Conservation (phyloP, 768 basidiomycete genomes). For the Leucocoprinus leucothites region DNA sequence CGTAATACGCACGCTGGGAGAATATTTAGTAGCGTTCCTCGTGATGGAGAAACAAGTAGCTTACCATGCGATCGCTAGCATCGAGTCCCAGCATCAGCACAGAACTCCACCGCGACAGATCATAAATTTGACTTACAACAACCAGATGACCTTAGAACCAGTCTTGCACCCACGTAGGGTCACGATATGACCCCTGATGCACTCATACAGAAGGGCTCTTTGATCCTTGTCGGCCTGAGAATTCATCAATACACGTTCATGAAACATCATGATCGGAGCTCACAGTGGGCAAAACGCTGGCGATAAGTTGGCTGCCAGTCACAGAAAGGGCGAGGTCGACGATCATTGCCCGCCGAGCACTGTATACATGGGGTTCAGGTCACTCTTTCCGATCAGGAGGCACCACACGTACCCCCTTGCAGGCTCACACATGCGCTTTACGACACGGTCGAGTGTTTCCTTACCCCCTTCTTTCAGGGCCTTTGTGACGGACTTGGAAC, state of each 20-base stretch:
- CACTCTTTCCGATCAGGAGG: not conserved
- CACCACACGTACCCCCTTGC: conserved; percentile 60
- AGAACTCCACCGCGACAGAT: not conserved
- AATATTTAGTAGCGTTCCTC: conserved; percentile 6
- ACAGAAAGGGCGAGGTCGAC: conserved; percentile 83
- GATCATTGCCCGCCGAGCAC: conserved; percentile 74
- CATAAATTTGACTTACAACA: conserved; percentile 53
- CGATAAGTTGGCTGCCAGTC: conserved; percentile 84
- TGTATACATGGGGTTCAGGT: conserved; percentile 14
- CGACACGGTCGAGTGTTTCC: conserved; percentile 69
- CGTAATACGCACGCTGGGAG: conserved; percentile 41
- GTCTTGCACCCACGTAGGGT: conserved; percentile 90
- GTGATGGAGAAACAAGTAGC: not conserved
- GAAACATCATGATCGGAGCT: conserved; percentile 18
- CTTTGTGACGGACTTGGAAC: conserved; percentile 84
- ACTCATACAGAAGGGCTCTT: conserved; percentile 76
- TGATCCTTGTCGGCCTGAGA: conserved; percentile 82
- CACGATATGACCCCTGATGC: conserved; percentile 84
- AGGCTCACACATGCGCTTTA: conserved; percentile 82
- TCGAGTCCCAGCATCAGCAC: conserved; percentile 2
- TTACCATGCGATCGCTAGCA: conserved; percentile 40
- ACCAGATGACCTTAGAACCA: conserved; percentile 89
- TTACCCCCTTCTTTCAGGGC: conserved; percentile 83
- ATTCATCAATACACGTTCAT: conserved; percentile 9
- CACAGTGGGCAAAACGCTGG: conserved; percentile 76